Evolutionary conservation across 176 grass and related monocot genomes (phyloP).

Genomic region (Ensete glaucum): DNA sequence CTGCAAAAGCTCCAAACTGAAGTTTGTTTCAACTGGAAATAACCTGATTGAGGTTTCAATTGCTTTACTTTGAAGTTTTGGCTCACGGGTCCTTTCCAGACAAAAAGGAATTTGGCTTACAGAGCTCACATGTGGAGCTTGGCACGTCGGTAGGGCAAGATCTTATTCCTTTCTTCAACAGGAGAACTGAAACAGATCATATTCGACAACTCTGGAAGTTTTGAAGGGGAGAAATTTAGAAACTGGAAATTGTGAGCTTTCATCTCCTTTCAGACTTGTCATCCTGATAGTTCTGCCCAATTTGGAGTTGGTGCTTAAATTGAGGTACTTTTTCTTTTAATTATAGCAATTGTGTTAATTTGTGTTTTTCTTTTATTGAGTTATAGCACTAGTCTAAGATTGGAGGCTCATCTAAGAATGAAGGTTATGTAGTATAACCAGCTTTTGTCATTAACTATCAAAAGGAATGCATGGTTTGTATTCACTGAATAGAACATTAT

Average conservation of each 20-base stretch:
- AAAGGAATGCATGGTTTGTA: no score
- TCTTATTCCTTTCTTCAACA: constrained; percentile 2
- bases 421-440: no score
- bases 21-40: no score
- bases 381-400: not conserved
- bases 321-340: not conserved
- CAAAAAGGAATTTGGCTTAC: not conserved
- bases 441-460: no score
- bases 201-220: not conserved
- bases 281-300: not conserved
- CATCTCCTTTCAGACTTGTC: not conserved
- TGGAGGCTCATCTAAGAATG: no score
- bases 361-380: not conserved
- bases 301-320: not conserved
- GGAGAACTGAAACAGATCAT: not conserved
- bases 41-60: no score
- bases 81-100: no score
- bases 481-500: no score
- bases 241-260: not conserved
- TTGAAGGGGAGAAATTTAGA: not conserved
- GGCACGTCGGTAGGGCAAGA: not conserved
- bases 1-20: no score
- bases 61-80: no score
- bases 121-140: not conserved
- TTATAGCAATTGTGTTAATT: not conserved